phyloP scores from a whole-genome alignment of 352 stramenopile genomes.

The Globisporangium nunn region DNA sequence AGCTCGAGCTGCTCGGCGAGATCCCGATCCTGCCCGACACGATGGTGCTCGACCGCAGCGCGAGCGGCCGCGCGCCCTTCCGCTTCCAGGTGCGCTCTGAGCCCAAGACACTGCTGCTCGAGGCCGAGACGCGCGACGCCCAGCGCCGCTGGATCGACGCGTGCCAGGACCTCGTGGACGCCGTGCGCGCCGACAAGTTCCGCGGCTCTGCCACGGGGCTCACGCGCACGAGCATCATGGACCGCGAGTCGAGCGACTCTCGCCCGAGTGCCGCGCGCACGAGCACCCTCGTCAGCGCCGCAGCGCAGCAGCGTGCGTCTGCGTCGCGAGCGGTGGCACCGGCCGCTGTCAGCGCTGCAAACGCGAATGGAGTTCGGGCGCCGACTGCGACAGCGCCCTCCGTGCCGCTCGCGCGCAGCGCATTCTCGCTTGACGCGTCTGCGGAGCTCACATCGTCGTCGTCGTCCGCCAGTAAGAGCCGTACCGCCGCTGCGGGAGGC shows the following conservation, averaged over 20 bases:
- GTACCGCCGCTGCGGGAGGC: background rate
- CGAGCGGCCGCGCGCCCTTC: conserved; percentile 42
- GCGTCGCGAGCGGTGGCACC: conserved; percentile 13
- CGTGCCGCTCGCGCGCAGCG: background rate
- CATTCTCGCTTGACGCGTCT: background rate
- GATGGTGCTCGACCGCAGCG: conserved; percentile 63
- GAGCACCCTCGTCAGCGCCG: background rate
- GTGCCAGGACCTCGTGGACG: conserved; percentile 58
- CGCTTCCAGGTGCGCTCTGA: conserved; percentile 66
- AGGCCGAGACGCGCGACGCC: conserved; percentile 57
- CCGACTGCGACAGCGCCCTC: background rate
- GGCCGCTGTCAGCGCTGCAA: background rate
- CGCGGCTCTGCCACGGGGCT: conserved; percentile 23
- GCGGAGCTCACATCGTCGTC: conserved; percentile 3
- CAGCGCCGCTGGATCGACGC: conserved; percentile 67
- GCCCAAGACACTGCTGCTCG: conserved; percentile 44
- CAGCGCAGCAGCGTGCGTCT: conserved; percentile 9
- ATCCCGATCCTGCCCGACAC: conserved; percentile 68
- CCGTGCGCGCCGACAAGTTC: conserved; percentile 59
- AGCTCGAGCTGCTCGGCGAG: conserved; percentile 66
- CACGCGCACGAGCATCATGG: conserved; percentile 14
- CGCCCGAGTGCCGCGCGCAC: background rate
- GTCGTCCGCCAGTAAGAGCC: conserved; percentile 3
- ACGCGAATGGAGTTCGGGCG: background rate
- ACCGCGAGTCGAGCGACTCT: conserved; percentile 12